Percentiles rank a stretch among this genome's conserved stretches.
Evolutionary conservation across 2,329 filamentous ascomycete genomes (phyloP).

Genomic region (Venturia carpophila): DNA sequence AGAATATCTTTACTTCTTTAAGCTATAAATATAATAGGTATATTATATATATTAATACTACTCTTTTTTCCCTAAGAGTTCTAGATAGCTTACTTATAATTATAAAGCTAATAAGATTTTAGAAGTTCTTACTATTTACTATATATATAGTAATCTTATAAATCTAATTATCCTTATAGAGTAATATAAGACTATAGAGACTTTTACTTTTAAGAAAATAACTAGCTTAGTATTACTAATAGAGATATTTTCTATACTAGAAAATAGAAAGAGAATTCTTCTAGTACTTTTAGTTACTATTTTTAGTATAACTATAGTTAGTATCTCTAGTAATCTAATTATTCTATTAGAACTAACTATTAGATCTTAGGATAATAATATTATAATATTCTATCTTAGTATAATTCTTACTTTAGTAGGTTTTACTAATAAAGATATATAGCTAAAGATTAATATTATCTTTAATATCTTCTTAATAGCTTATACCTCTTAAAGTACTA

Average conservation of each 20-base stretch:
- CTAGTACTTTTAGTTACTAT: conserved; percentile 32
- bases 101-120: conserved; percentile 38
- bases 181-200: conserved; percentile 31
- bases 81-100: conserved; percentile 40
- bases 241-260: conserved; percentile 23
- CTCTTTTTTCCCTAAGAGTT: conserved; percentile 40
- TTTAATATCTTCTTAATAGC: conserved; percentile 45
- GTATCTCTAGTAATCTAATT: not conserved
- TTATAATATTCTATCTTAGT: conserved; percentile 35
- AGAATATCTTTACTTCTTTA: conserved; percentile 39
- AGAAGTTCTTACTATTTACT: conserved; percentile 36
- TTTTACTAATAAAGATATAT: conserved; percentile 36
- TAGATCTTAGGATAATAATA: conserved; percentile 35
- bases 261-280: conserved; percentile 33
- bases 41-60: conserved; percentile 37
- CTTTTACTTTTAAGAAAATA: not conserved
- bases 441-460: conserved; percentile 43
- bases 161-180: conserved; percentile 35
- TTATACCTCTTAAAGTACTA: conserved; percentile 37
- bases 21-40: conserved; percentile 33
- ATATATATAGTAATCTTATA: conserved; percentile 37
- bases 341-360: not conserved
- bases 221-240: conserved; percentile 28
- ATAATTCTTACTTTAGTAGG: conserved; percentile 40
- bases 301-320: not conserved